phyloP scores from a whole-genome alignment of 768 basidiomycete genomes.

The Hypholoma sublateritium region DNA sequence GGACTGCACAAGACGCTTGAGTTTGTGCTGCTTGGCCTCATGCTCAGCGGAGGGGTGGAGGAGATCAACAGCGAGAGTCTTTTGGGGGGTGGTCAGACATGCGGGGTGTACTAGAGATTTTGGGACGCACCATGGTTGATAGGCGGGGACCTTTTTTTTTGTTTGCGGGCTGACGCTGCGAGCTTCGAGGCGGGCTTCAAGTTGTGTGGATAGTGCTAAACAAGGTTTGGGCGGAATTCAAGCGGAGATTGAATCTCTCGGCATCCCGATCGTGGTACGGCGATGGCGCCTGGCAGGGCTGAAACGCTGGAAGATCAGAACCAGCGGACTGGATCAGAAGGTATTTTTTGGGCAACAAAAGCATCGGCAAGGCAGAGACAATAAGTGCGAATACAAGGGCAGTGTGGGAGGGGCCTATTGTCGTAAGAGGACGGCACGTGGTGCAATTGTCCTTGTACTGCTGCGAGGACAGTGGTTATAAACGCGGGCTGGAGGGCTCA shows the following conservation, averaged over 20 bases:
- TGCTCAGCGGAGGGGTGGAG: conserved; percentile 90
- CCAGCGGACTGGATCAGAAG: conserved; percentile 1
- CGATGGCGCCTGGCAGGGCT: neutral
- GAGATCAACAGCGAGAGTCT: conserved; percentile 98
- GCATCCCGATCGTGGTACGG: conserved; percentile 14
- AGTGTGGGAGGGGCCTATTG: conserved; percentile 21
- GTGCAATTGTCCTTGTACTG: conserved; percentile 14
- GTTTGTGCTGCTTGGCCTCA: conserved; percentile 93
- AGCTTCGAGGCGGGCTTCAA: conserved; percentile 27
- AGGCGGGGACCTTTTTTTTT: conserved; percentile 22
- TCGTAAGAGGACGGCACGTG: conserved; percentile 21
- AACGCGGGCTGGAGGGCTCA: conserved; percentile 6
- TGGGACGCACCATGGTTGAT: conserved; percentile 31
- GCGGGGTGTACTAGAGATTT: neutral
- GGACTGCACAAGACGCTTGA: conserved; percentile 97
- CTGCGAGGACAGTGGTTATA: conserved; percentile 15
- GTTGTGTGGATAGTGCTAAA: conserved; percentile 39
- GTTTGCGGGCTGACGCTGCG: conserved; percentile 25
- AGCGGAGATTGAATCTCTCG: conserved; percentile 29
- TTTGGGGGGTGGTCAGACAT: conserved; percentile 5
- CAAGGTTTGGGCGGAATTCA: conserved; percentile 36
- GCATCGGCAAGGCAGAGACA: conserved; percentile 3
- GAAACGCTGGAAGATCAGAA: conserved; percentile 1
- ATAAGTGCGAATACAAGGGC: conserved; percentile 12
- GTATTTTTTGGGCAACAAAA: conserved; percentile 11